Evolutionary conservation across 108 stramenopile genomes (phyloP).

Genomic region (Pelagomonas calceolata): DNA sequence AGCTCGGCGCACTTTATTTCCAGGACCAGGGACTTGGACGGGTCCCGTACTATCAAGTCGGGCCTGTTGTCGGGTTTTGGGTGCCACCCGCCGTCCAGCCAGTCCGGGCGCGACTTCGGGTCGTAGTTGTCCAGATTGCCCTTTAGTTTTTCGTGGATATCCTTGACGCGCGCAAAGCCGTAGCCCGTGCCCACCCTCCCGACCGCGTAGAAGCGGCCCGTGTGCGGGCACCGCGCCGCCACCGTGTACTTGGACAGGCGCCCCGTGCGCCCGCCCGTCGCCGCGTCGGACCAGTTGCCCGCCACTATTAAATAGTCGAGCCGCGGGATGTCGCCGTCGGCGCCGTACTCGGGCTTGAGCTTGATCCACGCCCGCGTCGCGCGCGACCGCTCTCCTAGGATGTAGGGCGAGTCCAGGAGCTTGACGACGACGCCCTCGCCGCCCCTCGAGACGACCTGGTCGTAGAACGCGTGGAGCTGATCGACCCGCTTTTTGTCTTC

Average conservation of each 20-base stretch:
- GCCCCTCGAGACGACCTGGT: not conserved
- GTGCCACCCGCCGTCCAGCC: not conserved
- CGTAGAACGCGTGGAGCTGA: not conserved
- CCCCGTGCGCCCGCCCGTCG: not conserved
- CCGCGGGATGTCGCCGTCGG: too few relatives aligned
- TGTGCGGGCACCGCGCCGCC: too few relatives aligned
- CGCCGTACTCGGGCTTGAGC: too few relatives aligned
- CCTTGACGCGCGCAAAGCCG: too few relatives aligned
- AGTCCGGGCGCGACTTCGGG: not conserved
- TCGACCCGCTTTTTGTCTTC: not conserved
- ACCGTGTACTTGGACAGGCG: not conserved
- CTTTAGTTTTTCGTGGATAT: not conserved
- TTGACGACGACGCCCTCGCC: not conserved
- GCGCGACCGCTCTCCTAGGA: too few relatives aligned
- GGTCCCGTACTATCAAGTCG: not conserved
- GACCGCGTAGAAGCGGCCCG: too few relatives aligned
- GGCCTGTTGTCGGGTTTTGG: not conserved
- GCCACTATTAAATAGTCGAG: not conserved
- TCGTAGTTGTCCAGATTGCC: not conserved
- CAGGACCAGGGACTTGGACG: conserved; percentile 4
- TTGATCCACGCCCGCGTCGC: too few relatives aligned
- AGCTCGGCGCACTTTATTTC: conserved; percentile 11
- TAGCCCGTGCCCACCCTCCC: too few relatives aligned
- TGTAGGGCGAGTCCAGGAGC: not conserved
- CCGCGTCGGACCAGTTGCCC: not conserved